These are phyloP conservation scores for Dipodascus albidus DNA, from an alignment of 805 yeast genomes.

Conservation along the genomic window DNA sequence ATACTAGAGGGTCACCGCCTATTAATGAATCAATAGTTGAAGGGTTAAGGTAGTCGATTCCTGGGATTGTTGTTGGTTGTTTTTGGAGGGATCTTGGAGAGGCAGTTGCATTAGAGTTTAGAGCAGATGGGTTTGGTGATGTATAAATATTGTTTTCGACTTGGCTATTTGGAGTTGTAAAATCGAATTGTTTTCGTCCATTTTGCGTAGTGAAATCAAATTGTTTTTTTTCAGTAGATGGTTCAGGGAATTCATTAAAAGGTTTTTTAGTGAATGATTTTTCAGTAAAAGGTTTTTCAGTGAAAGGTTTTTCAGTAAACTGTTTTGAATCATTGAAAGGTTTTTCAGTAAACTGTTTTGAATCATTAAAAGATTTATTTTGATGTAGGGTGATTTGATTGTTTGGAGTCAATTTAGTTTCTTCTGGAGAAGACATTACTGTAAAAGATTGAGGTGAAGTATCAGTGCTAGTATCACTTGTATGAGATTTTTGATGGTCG, in stretches of 20 bases:
- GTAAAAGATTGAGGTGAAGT: conserved; percentile 1
- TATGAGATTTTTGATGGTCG: background rate
- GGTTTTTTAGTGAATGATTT: too few relatives aligned
- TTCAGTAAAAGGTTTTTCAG: too few relatives aligned
- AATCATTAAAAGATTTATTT: too few relatives aligned
- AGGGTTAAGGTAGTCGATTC: background rate
- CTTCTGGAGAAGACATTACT: background rate
- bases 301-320: too few relatives aligned
- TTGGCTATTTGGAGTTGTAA: background rate
- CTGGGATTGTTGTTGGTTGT: background rate
- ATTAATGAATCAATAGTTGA: background rate
- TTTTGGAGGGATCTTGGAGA: background rate
- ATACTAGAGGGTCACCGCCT: background rate
- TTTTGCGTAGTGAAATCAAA: too few relatives aligned
- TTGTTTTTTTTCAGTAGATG: too few relatives aligned
- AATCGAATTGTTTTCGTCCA: background rate
- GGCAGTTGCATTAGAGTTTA: background rate
- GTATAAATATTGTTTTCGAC: background rate
- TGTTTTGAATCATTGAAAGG: too few relatives aligned
- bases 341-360: too few relatives aligned
- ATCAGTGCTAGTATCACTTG: background rate
- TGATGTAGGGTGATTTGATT: background rate
- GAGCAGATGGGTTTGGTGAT: background rate
- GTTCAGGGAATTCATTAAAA: too few relatives aligned
- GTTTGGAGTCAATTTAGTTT: background rate